Base-by-base conservation (phyloP, 192 early-diverging fungal genomes). In the Backusella parvicylindrica region DNA sequence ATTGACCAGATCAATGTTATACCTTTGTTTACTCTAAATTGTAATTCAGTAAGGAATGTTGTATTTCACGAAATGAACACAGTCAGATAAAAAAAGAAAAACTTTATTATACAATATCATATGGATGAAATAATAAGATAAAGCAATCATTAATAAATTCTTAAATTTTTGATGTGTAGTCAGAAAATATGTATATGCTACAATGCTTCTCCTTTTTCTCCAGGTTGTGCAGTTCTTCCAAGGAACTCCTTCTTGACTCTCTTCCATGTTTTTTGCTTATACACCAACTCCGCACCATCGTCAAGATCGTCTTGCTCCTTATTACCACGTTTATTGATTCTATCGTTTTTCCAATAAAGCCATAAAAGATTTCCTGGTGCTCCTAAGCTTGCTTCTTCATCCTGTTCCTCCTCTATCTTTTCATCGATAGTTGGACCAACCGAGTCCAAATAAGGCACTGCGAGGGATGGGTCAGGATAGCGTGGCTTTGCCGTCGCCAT, bases 291-390 rank as follows among this genome's bases (percentile, higher is more conserved):
- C 28, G 64, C 56, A 6, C 76, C 76, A 56, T 72, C 70, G 21
- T 67, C 33, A 33, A 50, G 31, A 66, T 41, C 71, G 1, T 38
- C 31, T 30, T 66, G 64, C 23, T 71, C 64, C 9, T 47, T 33
- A 28, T 72, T 47, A 12, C 71, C 70, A 21, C 71, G 63, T 38
- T 53, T 66, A 32, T 63, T 63, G 7, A 73, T 50, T n/a, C 60
- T 64, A 26, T 49, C 47, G n/a, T 71, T 67, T 31, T 53, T 77
- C 76, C 76, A 77, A 38, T 77, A 77, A 8, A 70, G 47, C 64
- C 76, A 38, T 23, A 72, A 71, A 16, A 77, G 33, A 8, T 36
- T 72, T 7, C 49, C 41, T 9, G 64, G 64, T 3, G 37, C 30
- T 0, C 76, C 76, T 26, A 77, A 67, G 11, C 23, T 37, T 12